These are phyloP conservation scores for Xylaria scruposa DNA, from an alignment of 495 filamentous ascomycete species.

Conservation along the genomic window DNA sequence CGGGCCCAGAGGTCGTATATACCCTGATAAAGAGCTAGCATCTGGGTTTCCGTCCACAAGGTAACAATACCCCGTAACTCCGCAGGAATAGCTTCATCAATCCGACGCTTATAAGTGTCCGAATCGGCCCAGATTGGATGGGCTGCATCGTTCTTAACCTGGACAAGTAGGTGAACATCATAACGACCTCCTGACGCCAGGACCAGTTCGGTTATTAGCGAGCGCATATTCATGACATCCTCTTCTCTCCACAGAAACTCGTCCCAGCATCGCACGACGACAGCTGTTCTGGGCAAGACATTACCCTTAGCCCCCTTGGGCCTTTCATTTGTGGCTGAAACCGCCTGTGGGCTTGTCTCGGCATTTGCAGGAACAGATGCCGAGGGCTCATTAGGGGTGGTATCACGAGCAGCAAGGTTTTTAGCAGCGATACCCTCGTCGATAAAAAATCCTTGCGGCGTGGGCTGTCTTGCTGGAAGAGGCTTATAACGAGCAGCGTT, in stretches of 20 bases:
- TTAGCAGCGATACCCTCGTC: constrained; percentile 30
- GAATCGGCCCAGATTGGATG: constrained; percentile 69
- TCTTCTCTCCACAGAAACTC: constrained; percentile 72
- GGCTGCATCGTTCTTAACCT: constrained; percentile 70
- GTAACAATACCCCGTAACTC: constrained; percentile 90
- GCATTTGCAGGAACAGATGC: background rate
- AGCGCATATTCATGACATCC: constrained; percentile 72
- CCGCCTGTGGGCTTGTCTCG: constrained; percentile 36
- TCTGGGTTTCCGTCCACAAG: constrained; percentile 91
- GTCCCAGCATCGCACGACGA: constrained; percentile 79
- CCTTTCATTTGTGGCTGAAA: constrained; percentile 63
- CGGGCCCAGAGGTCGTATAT: constrained; percentile 75
- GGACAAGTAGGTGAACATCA: constrained; percentile 79
- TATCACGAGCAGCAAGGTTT: constrained; percentile 32
- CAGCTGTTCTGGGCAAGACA: constrained; percentile 69
- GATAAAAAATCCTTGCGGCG: constrained; percentile 54
- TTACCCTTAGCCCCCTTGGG: constrained; percentile 59
- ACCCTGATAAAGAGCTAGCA: constrained; percentile 84
- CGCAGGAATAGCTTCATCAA: constrained; percentile 74
- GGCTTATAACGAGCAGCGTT: constrained; percentile 74
- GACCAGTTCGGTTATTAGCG: constrained; percentile 77
- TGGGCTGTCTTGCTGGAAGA: constrained; percentile 42
- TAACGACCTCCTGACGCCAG: constrained; percentile 81
- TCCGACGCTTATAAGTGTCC: constrained; percentile 60
- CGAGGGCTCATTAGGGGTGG: constrained; percentile 12